These are phyloP conservation scores for Fusarium xyrophilum DNA, from an alignment of 2,329 filamentous ascomycete genomes.

Conservation along the genomic window DNA sequence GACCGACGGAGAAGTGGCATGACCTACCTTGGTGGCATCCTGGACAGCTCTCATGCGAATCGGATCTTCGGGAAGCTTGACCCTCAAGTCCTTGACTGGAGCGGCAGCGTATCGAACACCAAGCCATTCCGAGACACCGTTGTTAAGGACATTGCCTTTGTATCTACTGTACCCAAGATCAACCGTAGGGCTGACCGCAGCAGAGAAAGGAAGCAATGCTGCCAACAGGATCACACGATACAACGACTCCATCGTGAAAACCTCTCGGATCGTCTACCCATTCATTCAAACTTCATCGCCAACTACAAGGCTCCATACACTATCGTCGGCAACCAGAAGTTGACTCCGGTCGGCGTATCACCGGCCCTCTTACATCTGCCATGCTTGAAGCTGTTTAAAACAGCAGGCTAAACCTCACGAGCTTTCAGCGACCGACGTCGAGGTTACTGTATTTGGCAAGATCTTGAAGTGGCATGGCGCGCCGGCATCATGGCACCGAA, in stretches of 20 bases:
- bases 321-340: not conserved
- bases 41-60: slow-evolving; percentile 52
- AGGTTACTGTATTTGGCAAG: slow-evolving; percentile 1
- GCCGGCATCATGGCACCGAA: not conserved
- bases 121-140: slow-evolving; percentile 73
- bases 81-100: slow-evolving; percentile 70
- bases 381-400: not conserved
- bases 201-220: slow-evolving; percentile 2
- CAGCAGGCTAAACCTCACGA: not conserved
- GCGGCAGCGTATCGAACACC: slow-evolving; percentile 77
- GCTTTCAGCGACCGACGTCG: not conserved
- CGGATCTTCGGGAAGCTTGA: slow-evolving; percentile 72
- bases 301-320: not conserved
- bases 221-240: not conserved
- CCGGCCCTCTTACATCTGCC: not conserved
- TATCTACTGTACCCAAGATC: slow-evolving; percentile 73
- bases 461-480: not conserved
- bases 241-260: not conserved
- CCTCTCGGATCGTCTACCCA: not conserved
- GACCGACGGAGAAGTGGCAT: not conserved
- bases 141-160: slow-evolving; percentile 58
- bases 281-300: no score
- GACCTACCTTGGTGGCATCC: slow-evolving; percentile 60
- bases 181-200: slow-evolving; percentile 48
- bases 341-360: not conserved